Percentiles rank a stretch among this genome's conserved stretches.
Evolutionary conservation across 148 eudicot genomes (phyloP).

Genomic region (Camellia granthamiana): DNA sequence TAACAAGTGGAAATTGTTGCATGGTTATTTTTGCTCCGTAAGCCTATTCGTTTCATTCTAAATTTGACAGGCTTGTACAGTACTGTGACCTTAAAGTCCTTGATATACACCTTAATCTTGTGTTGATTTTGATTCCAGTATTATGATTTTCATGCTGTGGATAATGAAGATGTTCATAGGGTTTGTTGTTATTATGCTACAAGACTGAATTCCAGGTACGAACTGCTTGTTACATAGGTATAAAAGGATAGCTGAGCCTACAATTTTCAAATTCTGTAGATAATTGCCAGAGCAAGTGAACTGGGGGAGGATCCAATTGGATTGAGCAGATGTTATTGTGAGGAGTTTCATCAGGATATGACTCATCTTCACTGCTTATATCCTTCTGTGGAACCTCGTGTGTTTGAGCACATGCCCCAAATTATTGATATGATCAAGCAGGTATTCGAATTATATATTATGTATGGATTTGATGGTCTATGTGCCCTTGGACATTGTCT

Average conservation of each 20-base stretch:
- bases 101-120: not conserved
- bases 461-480: not conserved
- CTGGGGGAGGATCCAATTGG: conserved; percentile 82
- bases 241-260: conserved; percentile 70
- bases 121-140: not conserved
- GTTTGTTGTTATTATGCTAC: conserved; percentile 1
- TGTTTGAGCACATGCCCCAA: conserved; percentile 92
- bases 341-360: conserved; percentile 88
- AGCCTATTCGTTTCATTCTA: not conserved
- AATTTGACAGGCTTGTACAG: not conserved
- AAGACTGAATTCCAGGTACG: conserved; percentile 28
- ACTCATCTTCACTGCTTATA: conserved; percentile 67
- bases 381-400: conserved; percentile 89
- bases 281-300: conserved; percentile 92
- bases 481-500: not conserved
- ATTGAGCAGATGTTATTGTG: conserved; percentile 85
- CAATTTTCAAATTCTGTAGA: conserved; percentile 87
- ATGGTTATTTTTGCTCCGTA: not conserved
- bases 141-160: not conserved
- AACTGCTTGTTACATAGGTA: conserved; percentile 47
- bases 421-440: conserved; percentile 90
- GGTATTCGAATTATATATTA: conserved; percentile 34
- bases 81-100: not conserved
- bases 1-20: not conserved
- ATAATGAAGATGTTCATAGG: not conserved